Conservation (phyloP, 257 asterid species). For the Solanum paucissectum region DNA sequence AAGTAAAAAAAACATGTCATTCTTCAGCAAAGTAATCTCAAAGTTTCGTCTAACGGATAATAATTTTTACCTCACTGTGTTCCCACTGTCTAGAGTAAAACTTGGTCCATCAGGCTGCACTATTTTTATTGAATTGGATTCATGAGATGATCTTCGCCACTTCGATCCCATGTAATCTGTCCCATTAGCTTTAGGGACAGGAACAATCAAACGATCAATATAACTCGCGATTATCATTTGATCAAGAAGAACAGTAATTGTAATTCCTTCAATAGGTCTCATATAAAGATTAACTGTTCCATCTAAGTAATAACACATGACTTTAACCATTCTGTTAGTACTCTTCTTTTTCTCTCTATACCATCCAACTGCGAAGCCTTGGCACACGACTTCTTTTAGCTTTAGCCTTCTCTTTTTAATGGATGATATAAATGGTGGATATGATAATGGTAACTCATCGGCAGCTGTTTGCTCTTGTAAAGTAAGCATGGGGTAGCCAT, state of each 20-base stretch:
- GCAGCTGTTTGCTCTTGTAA: slow-evolving; percentile 33
- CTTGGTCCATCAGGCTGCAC: slow-evolving; percentile 18
- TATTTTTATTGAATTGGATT: neutral
- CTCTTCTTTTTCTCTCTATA: slow-evolving; percentile 36
- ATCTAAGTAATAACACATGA: slow-evolving; percentile 47
- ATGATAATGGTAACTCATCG: slow-evolving; percentile 14
- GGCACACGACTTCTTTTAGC: slow-evolving; percentile 35
- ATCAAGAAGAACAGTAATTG: slow-evolving; percentile 51
- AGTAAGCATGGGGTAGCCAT: slow-evolving; percentile 44
- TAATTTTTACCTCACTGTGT: slow-evolving; percentile 16
- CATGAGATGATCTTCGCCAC: neutral
- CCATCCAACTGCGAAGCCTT: slow-evolving; percentile 45
- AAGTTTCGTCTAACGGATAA: too few species aligned
- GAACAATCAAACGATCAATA: slow-evolving; percentile 33
- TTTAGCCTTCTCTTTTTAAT: slow-evolving; percentile 47
- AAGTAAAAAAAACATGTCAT: neutral
- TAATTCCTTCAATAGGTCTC: slow-evolving; percentile 75
- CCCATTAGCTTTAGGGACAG: slow-evolving; percentile 54
- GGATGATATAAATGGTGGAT: slow-evolving; percentile 41
- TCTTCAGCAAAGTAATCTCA: too few species aligned
- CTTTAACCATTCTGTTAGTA: slow-evolving; percentile 26
- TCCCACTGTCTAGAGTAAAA: slow-evolving; percentile 32
- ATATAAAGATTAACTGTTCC: slow-evolving; percentile 53
- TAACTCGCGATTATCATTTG: slow-evolving; percentile 32
- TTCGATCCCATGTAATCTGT: slow-evolving; percentile 32